Conservation (phyloP, 2,329 filamentous ascomycete genomes). For the Diplodia scrobiculata region DNA sequence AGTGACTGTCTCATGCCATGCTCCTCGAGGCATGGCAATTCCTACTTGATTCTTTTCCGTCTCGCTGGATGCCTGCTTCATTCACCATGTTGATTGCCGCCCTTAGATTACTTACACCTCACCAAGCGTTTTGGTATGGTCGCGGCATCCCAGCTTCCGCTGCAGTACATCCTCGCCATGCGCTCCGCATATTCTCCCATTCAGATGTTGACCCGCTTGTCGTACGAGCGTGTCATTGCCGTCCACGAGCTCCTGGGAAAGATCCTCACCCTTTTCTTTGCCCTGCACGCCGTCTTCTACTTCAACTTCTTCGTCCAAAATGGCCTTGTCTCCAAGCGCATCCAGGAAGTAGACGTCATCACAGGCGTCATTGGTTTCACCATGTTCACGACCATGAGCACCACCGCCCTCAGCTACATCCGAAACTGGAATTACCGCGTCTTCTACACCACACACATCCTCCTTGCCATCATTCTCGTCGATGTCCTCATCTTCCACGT, state of each 20-base stretch:
- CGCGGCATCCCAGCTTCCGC: constrained; percentile 59
- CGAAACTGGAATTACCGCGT: constrained; percentile 53
- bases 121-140: constrained; percentile 65
- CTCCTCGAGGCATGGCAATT: neutral
- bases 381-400: constrained; percentile 50
- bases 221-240: constrained; percentile 51
- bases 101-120: constrained; percentile 62
- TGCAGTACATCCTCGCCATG: constrained; percentile 61
- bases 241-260: constrained; percentile 63
- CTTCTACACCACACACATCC: constrained; percentile 58
- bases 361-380: constrained; percentile 56
- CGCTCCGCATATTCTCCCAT: constrained; percentile 56
- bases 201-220: constrained; percentile 55
- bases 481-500: constrained; percentile 59
- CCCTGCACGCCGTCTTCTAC: constrained; percentile 58
- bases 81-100: constrained; percentile 9
- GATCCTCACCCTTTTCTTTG: constrained; percentile 55
- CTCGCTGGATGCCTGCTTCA: neutral
- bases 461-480: constrained; percentile 54
- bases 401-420: constrained; percentile 53
- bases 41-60: neutral
- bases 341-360: constrained; percentile 60
- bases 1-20: constrained; percentile 33
- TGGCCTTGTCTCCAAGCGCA: constrained; percentile 55
- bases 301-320: constrained; percentile 59